Base-by-base conservation (phyloP, 768 basidiomycete species). In the Termitomyces sp. region DNA sequence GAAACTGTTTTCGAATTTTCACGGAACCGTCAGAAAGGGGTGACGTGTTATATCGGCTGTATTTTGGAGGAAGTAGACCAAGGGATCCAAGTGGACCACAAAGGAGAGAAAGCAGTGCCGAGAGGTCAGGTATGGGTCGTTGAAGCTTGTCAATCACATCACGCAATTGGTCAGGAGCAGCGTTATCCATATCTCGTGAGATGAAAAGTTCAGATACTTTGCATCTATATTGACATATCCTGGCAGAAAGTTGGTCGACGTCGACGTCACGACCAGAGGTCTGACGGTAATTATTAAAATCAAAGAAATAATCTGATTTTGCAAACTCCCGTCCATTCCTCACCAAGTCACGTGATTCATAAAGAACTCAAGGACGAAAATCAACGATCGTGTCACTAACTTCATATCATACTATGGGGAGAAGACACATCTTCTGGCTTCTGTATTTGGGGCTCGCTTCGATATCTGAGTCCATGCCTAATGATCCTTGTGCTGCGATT, bases 51-150 rank as follows among this genome's bases (percentile, higher is more conserved):
- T 77, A 77, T 32, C 59, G 71, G 58, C 68, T 72, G 69, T 79
- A 89, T 44, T 69, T 78, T 5, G 85, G 84, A 10, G 88, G 86
- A 10, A 92, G 76, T 30, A 92, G 74, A 36, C 76, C 76, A 7
- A 86, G 72, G 30, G 66, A 70, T 62, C 80, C 81, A 16, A 93
- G 81, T 18, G 89, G 88, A 13, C 77, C 71, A 50, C 75, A 72
- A 55, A 92, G 76, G 32, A 90, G 79, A 7, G 73, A 60, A 13
- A 89, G 77, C 4, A 92, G 75, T 8, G 76, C 75, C 18, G 76
- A 63, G 23, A 85, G 56, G 57, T 87, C 80, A 13, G 76, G 63
- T 46, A 88, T 66, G 57, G 76, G 77, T n/a, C 68, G 57, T 62
- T 79, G 77, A 9, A 87, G 74, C 48, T 74, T 71, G 52, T 73